A percentile compares a stretch with the other conserved stretches of the same genome.
These are phyloP conservation scores for Zanthoxylum bungeanum DNA, from an alignment of 345 rosid genomes.

Conservation along the genomic window DNA sequence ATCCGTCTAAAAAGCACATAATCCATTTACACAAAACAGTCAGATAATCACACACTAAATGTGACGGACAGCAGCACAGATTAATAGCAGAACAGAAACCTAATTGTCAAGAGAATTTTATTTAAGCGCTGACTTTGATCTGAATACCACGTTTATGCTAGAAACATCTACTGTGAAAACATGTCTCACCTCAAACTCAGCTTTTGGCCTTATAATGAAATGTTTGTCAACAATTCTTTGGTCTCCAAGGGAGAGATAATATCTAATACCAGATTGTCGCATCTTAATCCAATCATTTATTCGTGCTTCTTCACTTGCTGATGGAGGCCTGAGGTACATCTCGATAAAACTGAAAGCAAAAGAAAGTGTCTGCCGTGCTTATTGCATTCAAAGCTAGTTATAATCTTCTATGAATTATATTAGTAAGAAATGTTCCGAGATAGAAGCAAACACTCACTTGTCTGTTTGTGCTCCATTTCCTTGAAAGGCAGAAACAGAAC, in stretches of 20 bases:
- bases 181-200: conserved; percentile 95
- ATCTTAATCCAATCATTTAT: conserved; percentile 98
- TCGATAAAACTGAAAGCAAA: conserved; percentile 84
- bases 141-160: background rate
- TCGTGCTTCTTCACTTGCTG: conserved; percentile 93
- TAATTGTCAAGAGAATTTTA: conserved; percentile 1
- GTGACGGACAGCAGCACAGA: conserved; percentile 8
- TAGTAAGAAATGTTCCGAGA: background rate
- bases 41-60: conserved; percentile 4
- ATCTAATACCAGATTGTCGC: conserved; percentile 97
- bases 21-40: conserved; percentile 1
- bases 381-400: conserved; percentile 10
- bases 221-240: conserved; percentile 97
- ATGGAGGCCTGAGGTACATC: conserved; percentile 99
- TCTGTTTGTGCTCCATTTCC: conserved; percentile 67
- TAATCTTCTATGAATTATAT: background rate
- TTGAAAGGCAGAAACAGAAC: conserved; percentile 46
- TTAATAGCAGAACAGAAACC: background rate
- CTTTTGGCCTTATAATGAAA: conserved; percentile 98
- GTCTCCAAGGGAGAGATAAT: conserved; percentile 95
- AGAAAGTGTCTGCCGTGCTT: conserved; percentile 18
- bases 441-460: conserved; percentile 55
- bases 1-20: background rate
- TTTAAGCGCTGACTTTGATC: conserved; percentile 5
- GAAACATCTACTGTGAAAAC: conserved; percentile 10